A percentile compares a stretch with the other conserved stretches of the same genome.
phyloP scores from a whole-genome alignment of 192 early-diverging fungal genomes.

The Rhizophagus sp. region DNA sequence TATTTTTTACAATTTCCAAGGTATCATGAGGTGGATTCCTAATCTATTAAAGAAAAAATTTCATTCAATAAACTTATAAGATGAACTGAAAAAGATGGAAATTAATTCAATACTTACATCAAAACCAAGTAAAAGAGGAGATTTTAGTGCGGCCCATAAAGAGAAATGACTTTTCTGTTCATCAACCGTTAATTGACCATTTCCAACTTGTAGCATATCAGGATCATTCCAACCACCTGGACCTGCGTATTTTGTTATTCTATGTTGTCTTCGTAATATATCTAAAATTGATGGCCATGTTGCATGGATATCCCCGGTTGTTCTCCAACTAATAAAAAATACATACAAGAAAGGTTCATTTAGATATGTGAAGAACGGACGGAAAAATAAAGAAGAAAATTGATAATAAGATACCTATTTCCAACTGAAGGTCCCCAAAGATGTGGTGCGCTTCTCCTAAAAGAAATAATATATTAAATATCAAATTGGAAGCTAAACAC shows the following conservation, averaged over 20 bases:
- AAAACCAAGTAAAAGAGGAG: conserved; percentile 60
- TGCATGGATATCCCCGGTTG: conserved; percentile 30
- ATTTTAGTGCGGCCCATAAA: conserved; percentile 59
- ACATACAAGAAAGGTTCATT: too few relatives aligned
- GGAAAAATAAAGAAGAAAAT: background rate
- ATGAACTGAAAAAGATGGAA: too few relatives aligned
- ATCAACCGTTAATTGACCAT: conserved; percentile 44
- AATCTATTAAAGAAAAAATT: background rate
- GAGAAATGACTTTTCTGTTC: conserved; percentile 30
- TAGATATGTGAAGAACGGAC: background rate
- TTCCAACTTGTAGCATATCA: conserved; percentile 61
- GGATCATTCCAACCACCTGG: conserved; percentile 56
- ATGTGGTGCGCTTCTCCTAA: background rate
- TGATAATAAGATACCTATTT: conserved; percentile 24
- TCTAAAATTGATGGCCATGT: background rate
- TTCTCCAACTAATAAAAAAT: conserved; percentile 34
- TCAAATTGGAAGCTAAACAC: background rate
- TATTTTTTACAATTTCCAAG: conserved; percentile 44
- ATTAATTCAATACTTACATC: conserved; percentile 35
- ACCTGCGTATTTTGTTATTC: conserved; percentile 27
- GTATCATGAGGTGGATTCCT: conserved; percentile 33
- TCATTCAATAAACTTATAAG: background rate
- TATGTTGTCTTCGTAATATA: background rate
- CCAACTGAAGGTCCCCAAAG: conserved; percentile 34
- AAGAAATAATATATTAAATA: background rate